Base-by-base conservation (phyloP, 495 filamentous ascomycete genomes). In the Viridothelium virens region DNA sequence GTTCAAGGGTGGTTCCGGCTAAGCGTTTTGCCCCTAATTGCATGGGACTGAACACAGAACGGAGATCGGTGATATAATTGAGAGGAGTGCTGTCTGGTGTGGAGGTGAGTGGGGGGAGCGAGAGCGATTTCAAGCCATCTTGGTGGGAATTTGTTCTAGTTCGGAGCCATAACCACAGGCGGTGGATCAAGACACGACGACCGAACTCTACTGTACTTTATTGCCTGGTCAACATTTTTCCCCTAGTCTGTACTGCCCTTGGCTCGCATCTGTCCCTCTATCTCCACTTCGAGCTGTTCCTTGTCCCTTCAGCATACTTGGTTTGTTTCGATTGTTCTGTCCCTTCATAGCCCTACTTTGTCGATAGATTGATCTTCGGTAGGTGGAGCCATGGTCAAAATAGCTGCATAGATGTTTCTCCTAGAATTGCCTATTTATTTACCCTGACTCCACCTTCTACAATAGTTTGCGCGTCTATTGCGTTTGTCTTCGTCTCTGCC, bases 1-100 rank as follows among this genome's bases (percentile, higher is more conserved):
- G 84, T 98, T 92, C 94, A 97, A 96, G 86, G 86, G 87, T 79
- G 87, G 87, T 77, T 89, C 86, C 75, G 86, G 87, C 79, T 91
- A 91, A 89, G 84, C 75, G 70, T 18, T 61, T 25, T 59, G 59
- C 33, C 6, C 44, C 12, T 33, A 65, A 65, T 4, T 61, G 12
- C 25, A 38, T 11, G 61, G 50, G 31, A 65, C 18, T 66, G 14
- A 38, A 62, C 25, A 66, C 46, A 62, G 12, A 53, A 66, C 36
- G 67, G 50, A 63, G 56, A 67, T 68, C 53, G 53, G 66, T 62
- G 65, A 64, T 12, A 61, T 71, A 61, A 72, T 69, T 56, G 71
- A 56, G 66, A 61, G 65, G 64, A 48, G 38, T 61, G 65, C 66
- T 69, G 69, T 63, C 63, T 70, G 70, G 65, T 63, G 66, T 69